Base-by-base conservation (phyloP, 2,329 filamentous ascomycete species). In the Epicoccum sorghinum region DNA sequence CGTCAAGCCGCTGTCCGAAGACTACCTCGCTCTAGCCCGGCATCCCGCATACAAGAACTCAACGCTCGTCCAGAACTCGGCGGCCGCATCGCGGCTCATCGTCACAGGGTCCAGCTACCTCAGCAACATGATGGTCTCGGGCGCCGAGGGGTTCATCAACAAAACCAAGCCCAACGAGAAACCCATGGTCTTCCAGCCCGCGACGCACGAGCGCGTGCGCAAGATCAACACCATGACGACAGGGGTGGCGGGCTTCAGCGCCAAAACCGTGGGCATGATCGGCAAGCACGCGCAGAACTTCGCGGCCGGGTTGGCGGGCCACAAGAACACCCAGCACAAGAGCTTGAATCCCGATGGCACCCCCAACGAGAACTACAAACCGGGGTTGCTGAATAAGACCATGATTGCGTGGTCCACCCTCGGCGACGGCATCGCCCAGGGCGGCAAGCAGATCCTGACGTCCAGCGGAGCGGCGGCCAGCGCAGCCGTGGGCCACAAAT, bases 391-490 rank as follows among this genome's bases (percentile, higher is more conserved):
- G 62, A 99, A 99, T 79, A 97, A 96, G 82, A 92, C 88, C 59
- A 80, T 99, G 79, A 98, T 99, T 80, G 95, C 95, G 0, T 98
- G 98, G 74, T 91, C 89, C 35, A 99, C 95, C 0, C 86, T 99
- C 39, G 90, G 92, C 23, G 95, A 99, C 68, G 95, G 95, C 33
- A 89, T 98, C 54, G 93, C 96, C 63, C 89, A 96, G 64, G 89
- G 91, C 1, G 90, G 91, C 1, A 88, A 89, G 47, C 90, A 86
- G 58, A 79, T 99, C 27, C 81, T 99, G 27, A 85, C 83, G 4
- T 87, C 88, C 8, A 86, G 89, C 3, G 89, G 90, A 3, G 82
- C 83, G 1, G 92, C 93, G n/a, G 89, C 93, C 23, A 91, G 86
- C 32, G 90, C 88, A 0, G 88, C 97, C 46, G 91, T 98, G 3